Evolutionary conservation across 176 grass and related monocot genomes (phyloP).

Genomic region (Eleusine coracana): DNA sequence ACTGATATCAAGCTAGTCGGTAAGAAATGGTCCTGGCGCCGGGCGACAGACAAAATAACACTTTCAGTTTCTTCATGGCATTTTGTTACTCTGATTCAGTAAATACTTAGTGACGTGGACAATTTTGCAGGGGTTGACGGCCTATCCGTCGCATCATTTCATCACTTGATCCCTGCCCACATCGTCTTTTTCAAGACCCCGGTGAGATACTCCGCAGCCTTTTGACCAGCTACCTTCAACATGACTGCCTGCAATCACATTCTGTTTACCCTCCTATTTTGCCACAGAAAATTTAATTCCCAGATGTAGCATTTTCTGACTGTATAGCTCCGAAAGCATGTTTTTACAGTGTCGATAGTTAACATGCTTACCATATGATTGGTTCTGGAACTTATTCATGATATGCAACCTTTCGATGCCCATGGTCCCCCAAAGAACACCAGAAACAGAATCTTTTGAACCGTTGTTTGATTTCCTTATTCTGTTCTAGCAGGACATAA

Average conservation of each 20-base stretch:
- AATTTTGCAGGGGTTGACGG: slow-evolving; percentile 67
- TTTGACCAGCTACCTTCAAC: slow-evolving; percentile 2
- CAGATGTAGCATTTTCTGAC: neutral
- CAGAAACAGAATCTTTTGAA: neutral
- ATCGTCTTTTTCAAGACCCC: slow-evolving; percentile 77
- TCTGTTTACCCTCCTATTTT: neutral
- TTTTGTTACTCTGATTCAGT: no score
- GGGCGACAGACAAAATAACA: neutral
- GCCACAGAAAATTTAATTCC: slow-evolving; percentile 6
- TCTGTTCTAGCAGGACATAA: slow-evolving; percentile 70
- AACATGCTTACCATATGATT: neutral
- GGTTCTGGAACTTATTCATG: neutral
- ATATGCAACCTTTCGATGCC: neutral
- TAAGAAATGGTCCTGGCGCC: slow-evolving; percentile 41
- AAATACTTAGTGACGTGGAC: neutral
- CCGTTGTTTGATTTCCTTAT: slow-evolving; percentile 12
- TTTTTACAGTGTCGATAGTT: neutral
- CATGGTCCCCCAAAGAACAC: no score
- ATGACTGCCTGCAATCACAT: neutral
- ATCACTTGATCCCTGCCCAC: slow-evolving; percentile 75
- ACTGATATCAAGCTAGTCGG: slow-evolving; percentile 90
- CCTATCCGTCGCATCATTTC: slow-evolving; percentile 76
- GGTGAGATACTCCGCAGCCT: slow-evolving; percentile 49
- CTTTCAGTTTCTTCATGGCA: no score
- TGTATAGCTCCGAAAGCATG: neutral